A percentile compares a stretch with the other conserved stretches of the same genome.
These are phyloP conservation scores for Glonium stellatum DNA, from an alignment of 495 filamentous ascomycete genomes.

Conservation along the genomic window DNA sequence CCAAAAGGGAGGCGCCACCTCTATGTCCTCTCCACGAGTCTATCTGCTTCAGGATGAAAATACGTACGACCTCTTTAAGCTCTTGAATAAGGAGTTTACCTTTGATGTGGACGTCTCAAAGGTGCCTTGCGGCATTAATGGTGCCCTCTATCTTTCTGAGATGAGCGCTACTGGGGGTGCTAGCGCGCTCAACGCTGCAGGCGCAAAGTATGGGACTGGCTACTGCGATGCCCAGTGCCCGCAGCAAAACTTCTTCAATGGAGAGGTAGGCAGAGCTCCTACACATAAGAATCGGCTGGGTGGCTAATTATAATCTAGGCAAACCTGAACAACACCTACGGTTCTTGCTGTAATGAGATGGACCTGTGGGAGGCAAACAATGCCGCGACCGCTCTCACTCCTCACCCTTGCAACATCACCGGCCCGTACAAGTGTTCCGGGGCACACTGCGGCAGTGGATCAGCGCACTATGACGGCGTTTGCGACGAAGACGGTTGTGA, in stretches of 20 bases:
- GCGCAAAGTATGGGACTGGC: slow-evolving; percentile 61
- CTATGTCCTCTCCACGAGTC: slow-evolving; percentile 42
- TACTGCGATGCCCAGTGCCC: slow-evolving; percentile 68
- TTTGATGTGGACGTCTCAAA: slow-evolving; percentile 59
- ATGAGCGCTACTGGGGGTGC: slow-evolving; percentile 50
- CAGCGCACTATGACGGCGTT: slow-evolving; percentile 38
- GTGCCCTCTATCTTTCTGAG: slow-evolving; percentile 58
- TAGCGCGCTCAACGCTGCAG: slow-evolving; percentile 45
- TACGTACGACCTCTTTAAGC: slow-evolving; percentile 51
- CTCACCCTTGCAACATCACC: slow-evolving; percentile 31
- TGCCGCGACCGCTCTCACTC: slow-evolving; percentile 29
- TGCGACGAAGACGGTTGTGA: slow-evolving; percentile 62
- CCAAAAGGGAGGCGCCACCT: slow-evolving; percentile 26
- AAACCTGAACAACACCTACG: slow-evolving; percentile 40
- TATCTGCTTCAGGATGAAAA: slow-evolving; percentile 52
- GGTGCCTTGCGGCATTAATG: slow-evolving; percentile 61
- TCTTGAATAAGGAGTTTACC: slow-evolving; percentile 53
- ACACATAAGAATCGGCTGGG: neutral
- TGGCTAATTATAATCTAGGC: slow-evolving; percentile 14
- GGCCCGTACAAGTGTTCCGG: slow-evolving; percentile 26
- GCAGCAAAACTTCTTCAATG: slow-evolving; percentile 46
- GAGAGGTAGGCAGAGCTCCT: slow-evolving; percentile 37
- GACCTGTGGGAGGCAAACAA: slow-evolving; percentile 29
- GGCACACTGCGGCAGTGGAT: slow-evolving; percentile 15
- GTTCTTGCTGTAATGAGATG: slow-evolving; percentile 28